These are phyloP conservation scores for Cryptococcus sp. DNA, from an alignment of 1,284 basidiomycete species.

Conservation along the genomic window DNA sequence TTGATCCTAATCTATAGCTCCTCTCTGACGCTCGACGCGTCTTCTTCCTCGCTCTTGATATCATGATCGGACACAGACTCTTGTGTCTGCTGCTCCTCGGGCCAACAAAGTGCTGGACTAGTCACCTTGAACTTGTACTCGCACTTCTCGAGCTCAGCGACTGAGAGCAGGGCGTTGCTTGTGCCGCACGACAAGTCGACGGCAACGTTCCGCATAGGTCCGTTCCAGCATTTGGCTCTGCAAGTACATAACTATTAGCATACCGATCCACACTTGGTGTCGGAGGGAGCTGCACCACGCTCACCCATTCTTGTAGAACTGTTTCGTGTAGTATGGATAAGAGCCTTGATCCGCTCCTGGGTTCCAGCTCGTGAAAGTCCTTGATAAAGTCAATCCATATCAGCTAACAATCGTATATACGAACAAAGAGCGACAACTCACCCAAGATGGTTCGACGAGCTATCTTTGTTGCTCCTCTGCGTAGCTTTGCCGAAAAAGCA, in stretches of 20 bases:
- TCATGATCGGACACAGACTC: neutral
- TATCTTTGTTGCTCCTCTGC: conserved; percentile 85
- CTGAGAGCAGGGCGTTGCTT: conserved; percentile 77
- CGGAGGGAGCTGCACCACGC: neutral
- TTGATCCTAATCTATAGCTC: neutral
- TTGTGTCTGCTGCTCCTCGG: conserved; percentile 35
- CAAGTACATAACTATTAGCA: neutral
- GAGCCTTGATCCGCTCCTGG: conserved; percentile 62
- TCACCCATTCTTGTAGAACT: conserved; percentile 74
- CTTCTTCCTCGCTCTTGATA: neutral
- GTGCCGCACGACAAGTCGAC: conserved; percentile 79
- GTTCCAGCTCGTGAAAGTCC: conserved; percentile 77
- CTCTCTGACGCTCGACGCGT: neutral
- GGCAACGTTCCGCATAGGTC: conserved; percentile 64
- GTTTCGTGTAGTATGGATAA: conserved; percentile 74
- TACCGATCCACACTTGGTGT: neutral
- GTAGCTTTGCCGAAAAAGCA: conserved; percentile 86
- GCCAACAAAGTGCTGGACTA: conserved; percentile 84
- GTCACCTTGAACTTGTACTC: conserved; percentile 89
- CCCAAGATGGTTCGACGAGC: conserved; percentile 80
- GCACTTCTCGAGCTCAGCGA: conserved; percentile 94
- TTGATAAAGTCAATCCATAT: conserved; percentile 38
- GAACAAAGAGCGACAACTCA: conserved; percentile 51
- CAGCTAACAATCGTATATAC: neutral
- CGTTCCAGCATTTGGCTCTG: conserved; percentile 90